phyloP scores from a whole-genome alignment of 2,329 filamentous ascomycete species.

The Diaporthe sp. region DNA sequence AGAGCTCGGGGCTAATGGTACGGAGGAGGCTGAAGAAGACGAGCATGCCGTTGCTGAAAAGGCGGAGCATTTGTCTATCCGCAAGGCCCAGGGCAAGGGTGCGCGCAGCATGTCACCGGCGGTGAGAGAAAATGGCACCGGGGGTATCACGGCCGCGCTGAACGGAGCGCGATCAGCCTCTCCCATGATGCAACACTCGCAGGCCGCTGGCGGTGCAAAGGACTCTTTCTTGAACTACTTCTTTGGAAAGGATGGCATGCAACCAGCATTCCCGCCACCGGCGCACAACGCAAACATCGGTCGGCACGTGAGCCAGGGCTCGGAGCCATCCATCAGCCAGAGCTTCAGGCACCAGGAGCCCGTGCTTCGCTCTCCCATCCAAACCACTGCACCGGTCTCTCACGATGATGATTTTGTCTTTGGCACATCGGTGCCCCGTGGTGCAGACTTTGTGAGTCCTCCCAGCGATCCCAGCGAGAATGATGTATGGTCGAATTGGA shows the following conservation, averaged over 20 bases:
- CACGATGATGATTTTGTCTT: conserved; percentile 54
- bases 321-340: conserved; percentile 84
- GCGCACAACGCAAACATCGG: conserved; percentile 51
- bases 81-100: conserved; percentile 70
- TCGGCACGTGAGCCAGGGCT: conserved; percentile 80
- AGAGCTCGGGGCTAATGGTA: conserved; percentile 84
- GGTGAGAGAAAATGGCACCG: conserved; percentile 73
- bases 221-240: conserved; percentile 99
- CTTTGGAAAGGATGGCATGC: conserved; percentile 90
- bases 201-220: conserved; percentile 71
- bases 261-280: conserved; percentile 52
- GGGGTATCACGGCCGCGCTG: conserved; percentile 71
- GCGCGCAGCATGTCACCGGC: conserved; percentile 86
- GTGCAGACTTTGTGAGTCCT: conserved; percentile 68
- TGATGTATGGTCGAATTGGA: conserved; percentile 26
- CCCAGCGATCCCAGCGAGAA: conserved; percentile 22
- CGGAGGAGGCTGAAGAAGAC: conserved; percentile 67
- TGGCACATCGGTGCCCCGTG: conserved; percentile 50
- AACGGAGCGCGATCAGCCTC: conserved; percentile 74
- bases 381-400: conserved; percentile 47
- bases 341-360: conserved; percentile 80
- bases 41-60: conserved; percentile 56
- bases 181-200: conserved; percentile 70
- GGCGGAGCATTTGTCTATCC: conserved; percentile 65
- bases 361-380: conserved; percentile 61